Base-by-base conservation (phyloP, 108 stramenopile genomes). In the Cyclotella sp. region DNA sequence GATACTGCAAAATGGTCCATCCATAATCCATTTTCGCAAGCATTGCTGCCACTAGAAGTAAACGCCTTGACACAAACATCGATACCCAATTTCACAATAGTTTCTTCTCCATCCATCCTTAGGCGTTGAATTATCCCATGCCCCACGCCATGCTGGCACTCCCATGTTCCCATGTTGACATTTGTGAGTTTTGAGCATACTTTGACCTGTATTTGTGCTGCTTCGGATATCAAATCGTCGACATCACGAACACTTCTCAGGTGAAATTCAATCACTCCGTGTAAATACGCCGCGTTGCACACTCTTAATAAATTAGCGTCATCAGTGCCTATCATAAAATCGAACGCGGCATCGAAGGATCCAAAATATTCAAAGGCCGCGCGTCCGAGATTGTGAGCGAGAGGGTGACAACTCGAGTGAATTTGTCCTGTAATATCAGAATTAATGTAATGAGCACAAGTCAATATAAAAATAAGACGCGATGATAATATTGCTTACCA, bases 211-310 rank as follows among this genome's bases (percentile, higher is more conserved):
- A 75, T 57, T 39, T 67, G 49, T 34, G 21, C 26, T 49, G 74
- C 74, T 18, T 44, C 74, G 10, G 11, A n/a, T 47, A 10, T 63
- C 12, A 60, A 54, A 30, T 64, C 45, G 16, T 61, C 40, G 22
- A 41, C 19, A 24, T 42, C 15, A 15, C 63, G 19, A 2, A 55
- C 47, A 45, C 47, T 41, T 29, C 63, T 70, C 49, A 78, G 47
- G 64, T 78, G 59, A 43, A 39, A 60, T 57, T 78, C 71, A 40
- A 73, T 78, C 19, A 78, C 72, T 0, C 77, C 77, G 44, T 78
- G 77, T 16, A 78, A 40, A 61, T 43, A 78, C 27, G 77, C 77
- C 9, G 71, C 77, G 57, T 78, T 78, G 72, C 77, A 78, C 29
- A 70, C 28, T 43, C 77, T 57, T 26, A 78, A 57, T 41, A 78